Base-by-base conservation (phyloP, 495 filamentous ascomycete genomes). In the Lasiosphaeria ovina region DNA sequence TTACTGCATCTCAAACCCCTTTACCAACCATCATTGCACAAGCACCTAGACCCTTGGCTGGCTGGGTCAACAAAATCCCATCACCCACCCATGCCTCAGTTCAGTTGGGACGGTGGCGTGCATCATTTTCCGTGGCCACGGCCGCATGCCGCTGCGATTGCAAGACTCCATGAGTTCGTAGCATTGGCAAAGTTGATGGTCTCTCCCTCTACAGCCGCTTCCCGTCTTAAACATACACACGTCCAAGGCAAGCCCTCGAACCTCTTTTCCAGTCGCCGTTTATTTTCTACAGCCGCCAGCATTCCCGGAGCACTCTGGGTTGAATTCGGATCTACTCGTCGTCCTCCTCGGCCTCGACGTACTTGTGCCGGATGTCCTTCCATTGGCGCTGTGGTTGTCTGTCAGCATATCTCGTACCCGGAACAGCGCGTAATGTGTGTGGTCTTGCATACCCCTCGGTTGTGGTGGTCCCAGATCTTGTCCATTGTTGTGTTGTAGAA, bases 361-460 rank as follows among this genome's bases (percentile, higher is more conserved):
- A 99, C 71, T 83, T 87, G 72, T 85, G 76, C 74, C 94, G 92
- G 79, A 99, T 97, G 75, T 98, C 94, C 83, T 98, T 98, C 95
- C 95, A 99, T 93, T 98, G 95, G 66, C 94, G 91, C 90, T 98
- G 70, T 72, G 59, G 53, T 67, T 57, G 44, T 45, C 51, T 51
- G 66, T 75, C 59, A 79, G 75, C 57, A 62, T 58, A n/a, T 54
- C 24, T 36, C 24, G 48, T 55, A 35, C 34, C 24, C 24, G 24
- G 24, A 24, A 24, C 24, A 24, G 38, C 32, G 32, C 8, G 33
- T 16, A 55, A 52, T 44, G 31, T 34, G 32, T 35, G 35, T n/a
- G 10, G 53, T 35, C 12, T 58, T 35, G 45, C 80, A 67, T 91
- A 97, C 93, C 63, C 93, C 93, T 66, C 80, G 79, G 84, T 99